These are phyloP conservation scores for Pleurotus cornucopiae DNA, from an alignment of 768 basidiomycete genomes.

Conservation along the genomic window DNA sequence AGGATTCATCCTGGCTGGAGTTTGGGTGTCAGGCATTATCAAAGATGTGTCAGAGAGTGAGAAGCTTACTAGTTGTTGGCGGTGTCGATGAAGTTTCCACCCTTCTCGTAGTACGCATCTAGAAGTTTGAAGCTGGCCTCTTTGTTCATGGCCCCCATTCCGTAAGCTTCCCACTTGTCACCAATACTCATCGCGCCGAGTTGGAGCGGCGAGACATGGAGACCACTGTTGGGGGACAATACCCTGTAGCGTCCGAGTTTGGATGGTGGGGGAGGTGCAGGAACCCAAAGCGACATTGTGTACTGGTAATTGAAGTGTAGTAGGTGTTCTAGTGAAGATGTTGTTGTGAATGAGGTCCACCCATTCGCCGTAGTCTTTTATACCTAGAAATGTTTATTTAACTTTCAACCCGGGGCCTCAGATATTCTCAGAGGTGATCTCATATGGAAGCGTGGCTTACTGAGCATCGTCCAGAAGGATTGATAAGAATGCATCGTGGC, in stretches of 20 bases:
- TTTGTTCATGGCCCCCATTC: slow-evolving; percentile 31
- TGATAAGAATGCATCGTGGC: too few relatives aligned
- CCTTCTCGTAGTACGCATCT: slow-evolving; percentile 32
- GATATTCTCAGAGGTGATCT: too few relatives aligned
- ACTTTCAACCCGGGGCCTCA: too few relatives aligned
- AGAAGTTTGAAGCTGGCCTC: slow-evolving; percentile 36
- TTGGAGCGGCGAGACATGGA: slow-evolving; percentile 45
- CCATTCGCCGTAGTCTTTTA: too few relatives aligned
- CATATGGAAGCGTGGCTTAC: too few relatives aligned
- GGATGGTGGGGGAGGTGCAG: slow-evolving; percentile 23
- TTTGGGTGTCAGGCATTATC: background rate
- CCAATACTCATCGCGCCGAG: slow-evolving; percentile 49
- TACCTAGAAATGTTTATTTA: too few relatives aligned
- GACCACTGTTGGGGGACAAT: slow-evolving; percentile 33
- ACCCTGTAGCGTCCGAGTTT: slow-evolving; percentile 35
- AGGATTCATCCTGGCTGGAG: slow-evolving; percentile 28
- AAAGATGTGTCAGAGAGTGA: background rate
- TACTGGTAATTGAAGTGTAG: background rate
- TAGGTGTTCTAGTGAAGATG: too few relatives aligned
- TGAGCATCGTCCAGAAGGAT: too few relatives aligned
- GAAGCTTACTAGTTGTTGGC: slow-evolving; percentile 31
- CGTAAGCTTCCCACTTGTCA: slow-evolving; percentile 30
- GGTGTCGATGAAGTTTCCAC: slow-evolving; percentile 41
- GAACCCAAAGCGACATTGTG: slow-evolving; percentile 7
- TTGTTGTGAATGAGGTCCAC: too few relatives aligned